Evolutionary conservation across 1,284 basidiomycete genomes (phyloP), one percentile per base, ranked within the genome.

Genomic region (Gymnopus androsaceus): DNA sequence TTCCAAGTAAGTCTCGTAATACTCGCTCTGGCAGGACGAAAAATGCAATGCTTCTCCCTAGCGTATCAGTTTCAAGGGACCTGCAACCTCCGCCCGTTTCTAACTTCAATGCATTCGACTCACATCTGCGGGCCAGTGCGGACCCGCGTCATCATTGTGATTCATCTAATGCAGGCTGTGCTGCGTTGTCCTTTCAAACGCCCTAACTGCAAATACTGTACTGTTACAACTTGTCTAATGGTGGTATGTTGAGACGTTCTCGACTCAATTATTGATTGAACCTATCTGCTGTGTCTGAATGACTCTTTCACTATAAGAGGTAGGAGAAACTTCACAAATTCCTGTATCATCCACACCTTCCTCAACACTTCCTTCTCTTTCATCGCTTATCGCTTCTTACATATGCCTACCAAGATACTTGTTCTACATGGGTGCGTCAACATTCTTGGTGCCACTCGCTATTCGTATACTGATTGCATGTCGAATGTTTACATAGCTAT

Each of bases 361-460:
- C 17, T 45, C 23, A 8, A n/a, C n/a, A n/a, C n/a, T n/a, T n/a
- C n/a, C 15, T 23, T 27, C n/a, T 15, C 15, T 4, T 41, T 41
- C 2, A 27, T 28, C 23, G 28, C 21, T 25, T 12, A 11, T 19
- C 14, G 23, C 44, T n/a, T 19, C 30, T 5, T 15, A 17, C 21
- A 46, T n/a, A 54, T 45, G 34, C 19, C 49, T 9, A 25, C 44
- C 17, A 50, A 40, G 23, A 52, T 59, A 15, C 54, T 59, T 19
- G 54, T 59, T 40, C 54, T 59, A 19, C 58, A 59, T 27, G 58
- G 57, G 54, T 55, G 42, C 11, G 53, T 37, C 17, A 30, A 21
- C 25, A 34, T 27, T 21, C 34, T 11, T 21, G 9, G 3, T 2
- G 3, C n/a, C n/a, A 17, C 21, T 41, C 19, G 8, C 17, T 25